phyloP scores from a whole-genome alignment of 2,329 filamentous ascomycete species.

The Venturia carpophila region DNA sequence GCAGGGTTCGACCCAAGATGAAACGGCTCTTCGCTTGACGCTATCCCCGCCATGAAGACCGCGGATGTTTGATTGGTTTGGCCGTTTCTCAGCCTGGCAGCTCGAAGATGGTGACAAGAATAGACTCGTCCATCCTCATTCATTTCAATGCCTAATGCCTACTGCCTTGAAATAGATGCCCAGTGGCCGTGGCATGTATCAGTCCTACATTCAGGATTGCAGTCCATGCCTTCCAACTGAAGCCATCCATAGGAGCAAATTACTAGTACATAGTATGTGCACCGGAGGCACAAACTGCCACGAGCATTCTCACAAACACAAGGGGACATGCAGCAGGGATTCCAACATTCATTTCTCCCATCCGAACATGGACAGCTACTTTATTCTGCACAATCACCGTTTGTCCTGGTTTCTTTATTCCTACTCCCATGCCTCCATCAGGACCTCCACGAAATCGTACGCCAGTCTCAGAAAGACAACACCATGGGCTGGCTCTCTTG shows the following conservation, averaged over 20 bases:
- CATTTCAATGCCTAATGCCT: neutral
- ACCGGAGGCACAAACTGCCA: neutral
- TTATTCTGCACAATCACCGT: neutral
- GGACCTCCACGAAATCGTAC: too few relatives aligned
- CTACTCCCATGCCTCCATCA: constrained; percentile 1
- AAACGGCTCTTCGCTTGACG: constrained; percentile 4
- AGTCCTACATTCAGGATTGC: neutral
- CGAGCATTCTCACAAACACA: neutral
- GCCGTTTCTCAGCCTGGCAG: neutral
- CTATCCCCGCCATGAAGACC: neutral
- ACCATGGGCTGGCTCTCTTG: neutral
- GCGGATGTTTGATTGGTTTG: neutral
- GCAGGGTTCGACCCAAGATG: neutral
- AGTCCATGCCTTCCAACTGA: neutral
- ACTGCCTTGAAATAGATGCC: neutral
- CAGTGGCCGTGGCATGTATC: neutral
- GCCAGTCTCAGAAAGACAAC: neutral
- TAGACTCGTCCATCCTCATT: neutral
- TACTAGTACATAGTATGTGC: too few relatives aligned
- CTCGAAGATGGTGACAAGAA: neutral
- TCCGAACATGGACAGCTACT: neutral
- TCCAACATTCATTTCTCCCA: neutral
- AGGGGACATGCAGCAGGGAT: constrained; percentile 5
- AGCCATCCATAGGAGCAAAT: too few relatives aligned
- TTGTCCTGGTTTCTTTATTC: neutral